Percentiles rank a stretch among this genome's conserved stretches.
Conservation (phyloP, 2,329 filamentous ascomycete genomes). For the Lizonia empirigonia region DNA sequence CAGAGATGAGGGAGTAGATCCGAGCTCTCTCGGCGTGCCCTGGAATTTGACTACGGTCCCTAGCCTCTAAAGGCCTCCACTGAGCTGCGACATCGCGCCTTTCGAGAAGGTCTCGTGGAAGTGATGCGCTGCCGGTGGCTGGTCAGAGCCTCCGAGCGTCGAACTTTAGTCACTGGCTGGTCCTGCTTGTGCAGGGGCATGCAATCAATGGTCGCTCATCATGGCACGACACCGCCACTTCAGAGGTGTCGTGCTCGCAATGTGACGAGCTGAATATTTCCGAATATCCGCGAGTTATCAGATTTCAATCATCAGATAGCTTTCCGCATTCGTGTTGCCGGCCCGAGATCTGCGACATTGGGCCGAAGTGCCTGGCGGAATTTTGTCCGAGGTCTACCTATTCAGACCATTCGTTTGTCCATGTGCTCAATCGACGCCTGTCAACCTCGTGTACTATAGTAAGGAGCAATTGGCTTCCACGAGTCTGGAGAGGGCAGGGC, state of each 20-base stretch:
- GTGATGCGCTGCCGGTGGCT: constrained; percentile 36
- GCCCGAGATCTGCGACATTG: constrained; percentile 36
- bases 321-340: constrained; percentile 12
- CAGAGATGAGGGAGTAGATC: constrained; percentile 27
- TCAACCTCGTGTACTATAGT: constrained; percentile 27
- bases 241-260: constrained; percentile 3
- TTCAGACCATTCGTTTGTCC: constrained; percentile 3
- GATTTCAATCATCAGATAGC: constrained; percentile 1
- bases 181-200: constrained; percentile 7
- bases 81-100: constrained; percentile 20
- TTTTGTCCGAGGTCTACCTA: not conserved
- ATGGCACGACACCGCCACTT: constrained; percentile 16
- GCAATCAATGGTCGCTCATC: constrained; percentile 1
- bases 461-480: constrained; percentile 19
- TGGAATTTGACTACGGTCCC: constrained; percentile 18
- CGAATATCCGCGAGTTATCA: constrained; percentile 5
- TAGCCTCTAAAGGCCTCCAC: constrained; percentile 20
- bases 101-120: constrained; percentile 45
- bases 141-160: constrained; percentile 9
- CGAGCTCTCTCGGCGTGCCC: constrained; percentile 22
- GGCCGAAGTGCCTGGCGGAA: constrained; percentile 16
- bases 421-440: constrained; percentile 9
- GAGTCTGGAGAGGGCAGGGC: constrained; percentile 12
- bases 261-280: constrained; percentile 1
- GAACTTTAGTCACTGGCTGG: not conserved